These are phyloP conservation scores for Phyllachora maydis DNA, from an alignment of 2,329 filamentous ascomycete genomes.

Conservation along the genomic window DNA sequence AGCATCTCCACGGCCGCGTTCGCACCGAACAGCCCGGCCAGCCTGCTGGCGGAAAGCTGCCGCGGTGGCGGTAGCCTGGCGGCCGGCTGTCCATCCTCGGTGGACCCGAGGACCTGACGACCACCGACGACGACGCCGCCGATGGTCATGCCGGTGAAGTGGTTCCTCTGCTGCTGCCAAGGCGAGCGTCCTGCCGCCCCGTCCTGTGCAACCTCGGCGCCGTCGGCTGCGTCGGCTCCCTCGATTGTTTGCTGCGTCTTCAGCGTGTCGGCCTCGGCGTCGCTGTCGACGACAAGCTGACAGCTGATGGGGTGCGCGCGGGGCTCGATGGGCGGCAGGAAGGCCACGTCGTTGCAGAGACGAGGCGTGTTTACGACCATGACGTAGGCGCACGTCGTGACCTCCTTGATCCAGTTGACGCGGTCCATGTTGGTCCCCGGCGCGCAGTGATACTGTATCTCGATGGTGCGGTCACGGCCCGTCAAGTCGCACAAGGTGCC, in stretches of 20 bases:
- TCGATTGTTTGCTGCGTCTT: conserved; percentile 15
- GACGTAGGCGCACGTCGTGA: conserved; percentile 75
- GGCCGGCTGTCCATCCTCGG: conserved; percentile 24
- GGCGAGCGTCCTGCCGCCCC: conserved; percentile 5
- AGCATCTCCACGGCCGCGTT: conserved; percentile 19
- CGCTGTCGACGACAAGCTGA: conserved; percentile 39
- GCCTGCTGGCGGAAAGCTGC: conserved; percentile 13
- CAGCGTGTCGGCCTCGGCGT: conserved; percentile 23
- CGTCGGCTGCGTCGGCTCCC: no score
- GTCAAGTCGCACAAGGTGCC: conserved; percentile 80
- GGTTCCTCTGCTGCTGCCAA: conserved; percentile 4
- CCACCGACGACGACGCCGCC: conserved; percentile 33
- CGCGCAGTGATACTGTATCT: conserved; percentile 65
- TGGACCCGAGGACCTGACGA: conserved; percentile 22
- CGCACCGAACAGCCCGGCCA: no score
- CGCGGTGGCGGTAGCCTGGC: conserved; percentile 23
- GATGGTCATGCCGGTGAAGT: conserved; percentile 16
- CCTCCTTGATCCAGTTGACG: conserved; percentile 85
- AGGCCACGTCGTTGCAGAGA: conserved; percentile 72
- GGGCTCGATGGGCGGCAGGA: conserved; percentile 60
- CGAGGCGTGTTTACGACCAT: conserved; percentile 86
- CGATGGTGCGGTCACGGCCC: conserved; percentile 59
- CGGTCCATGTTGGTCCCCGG: conserved; percentile 51
- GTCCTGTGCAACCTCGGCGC: conserved; percentile 11
- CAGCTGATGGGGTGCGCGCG: conserved; percentile 61